Evolutionary conservation across 2,329 filamentous ascomycete genomes (phyloP).

Genomic region (Neonectria sp.): DNA sequence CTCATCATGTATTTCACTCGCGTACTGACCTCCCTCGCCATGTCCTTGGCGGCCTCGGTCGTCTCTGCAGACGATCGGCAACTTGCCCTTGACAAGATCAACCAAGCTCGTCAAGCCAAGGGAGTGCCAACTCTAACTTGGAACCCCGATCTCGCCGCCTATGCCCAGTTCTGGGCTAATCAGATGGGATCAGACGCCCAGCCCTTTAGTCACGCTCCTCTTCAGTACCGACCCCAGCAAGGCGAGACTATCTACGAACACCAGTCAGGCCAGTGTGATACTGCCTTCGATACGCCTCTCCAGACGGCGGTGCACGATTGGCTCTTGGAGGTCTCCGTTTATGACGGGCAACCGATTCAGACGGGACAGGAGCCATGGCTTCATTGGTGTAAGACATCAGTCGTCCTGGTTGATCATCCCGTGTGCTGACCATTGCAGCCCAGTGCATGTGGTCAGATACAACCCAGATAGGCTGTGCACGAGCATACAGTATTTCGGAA

Average conservation of each 20-base stretch:
- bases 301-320: conserved; percentile 50
- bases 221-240: conserved; percentile 50
- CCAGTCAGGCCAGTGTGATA: conserved; percentile 49
- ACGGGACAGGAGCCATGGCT: conserved; percentile 54
- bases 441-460: conserved; percentile 55
- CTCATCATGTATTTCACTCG: conserved; percentile 25
- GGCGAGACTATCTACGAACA: conserved; percentile 54
- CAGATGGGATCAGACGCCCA: conserved; percentile 50
- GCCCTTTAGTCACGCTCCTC: conserved; percentile 52
- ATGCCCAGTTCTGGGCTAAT: conserved; percentile 54
- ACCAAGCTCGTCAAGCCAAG: conserved; percentile 50
- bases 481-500: conserved; percentile 50
- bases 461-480: conserved; percentile 53
- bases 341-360: conserved; percentile 49
- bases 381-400: conserved; percentile 52
- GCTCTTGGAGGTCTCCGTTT: conserved; percentile 51
- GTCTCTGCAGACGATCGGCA: conserved; percentile 42
- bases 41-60: conserved; percentile 29
- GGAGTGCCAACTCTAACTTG: conserved; percentile 48
- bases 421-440: conserved; percentile 44
- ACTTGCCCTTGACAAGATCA: conserved; percentile 49
- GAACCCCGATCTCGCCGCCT: conserved; percentile 50
- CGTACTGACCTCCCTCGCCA: conserved; percentile 25
- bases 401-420: background rate
- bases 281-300: conserved; percentile 48